Conservation (phyloP, 2,329 filamentous ascomycete species). For the Tolypocladium tropicale region DNA sequence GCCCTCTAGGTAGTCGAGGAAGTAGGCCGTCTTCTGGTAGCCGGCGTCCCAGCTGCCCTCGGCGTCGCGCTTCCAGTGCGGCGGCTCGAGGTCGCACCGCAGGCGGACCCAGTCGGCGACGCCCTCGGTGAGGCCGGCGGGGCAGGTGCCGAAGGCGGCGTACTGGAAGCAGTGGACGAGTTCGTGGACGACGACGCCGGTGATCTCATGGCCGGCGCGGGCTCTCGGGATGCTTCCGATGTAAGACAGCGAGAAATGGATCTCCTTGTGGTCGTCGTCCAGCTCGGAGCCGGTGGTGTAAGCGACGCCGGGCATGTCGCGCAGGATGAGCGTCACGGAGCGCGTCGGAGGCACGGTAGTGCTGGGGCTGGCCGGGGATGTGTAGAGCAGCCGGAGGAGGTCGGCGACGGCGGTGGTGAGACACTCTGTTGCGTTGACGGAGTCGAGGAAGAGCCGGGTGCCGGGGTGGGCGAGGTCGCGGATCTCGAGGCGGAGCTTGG, state of each 20-base stretch:
- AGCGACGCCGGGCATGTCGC: constrained; percentile 73
- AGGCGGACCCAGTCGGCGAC: constrained; percentile 89
- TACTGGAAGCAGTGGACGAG: constrained; percentile 93
- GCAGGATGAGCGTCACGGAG: constrained; percentile 74
- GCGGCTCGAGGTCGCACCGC: constrained; percentile 59
- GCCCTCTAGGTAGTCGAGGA: constrained; percentile 74
- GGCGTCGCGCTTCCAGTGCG: constrained; percentile 65
- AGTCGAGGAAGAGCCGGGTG: constrained; percentile 53
- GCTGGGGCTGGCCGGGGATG: constrained; percentile 26
- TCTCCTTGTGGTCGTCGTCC: constrained; percentile 83
- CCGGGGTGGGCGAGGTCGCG: constrained; percentile 51
- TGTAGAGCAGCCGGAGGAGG: constrained; percentile 67
- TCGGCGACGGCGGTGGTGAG: constrained; percentile 53
- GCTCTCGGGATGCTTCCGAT: constrained; percentile 39
- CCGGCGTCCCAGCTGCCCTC: constrained; percentile 70
- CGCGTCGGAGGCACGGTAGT: constrained; percentile 54
- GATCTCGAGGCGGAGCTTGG: constrained; percentile 49
- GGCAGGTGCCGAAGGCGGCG: constrained; percentile 50
- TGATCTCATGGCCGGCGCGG: constrained; percentile 51
- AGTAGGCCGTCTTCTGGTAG: constrained; percentile 87
- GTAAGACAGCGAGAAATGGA: constrained; percentile 76
- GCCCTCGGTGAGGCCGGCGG: constrained; percentile 77
- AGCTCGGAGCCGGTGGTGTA: constrained; percentile 77
- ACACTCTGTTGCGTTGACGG: constrained; percentile 51
- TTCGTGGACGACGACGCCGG: constrained; percentile 81